Percentiles rank a stretch among this genome's conserved stretches.
These are phyloP conservation scores for Taphrina flavorubra DNA, from an alignment of 1,139 yeast genomes.

Conservation along the genomic window DNA sequence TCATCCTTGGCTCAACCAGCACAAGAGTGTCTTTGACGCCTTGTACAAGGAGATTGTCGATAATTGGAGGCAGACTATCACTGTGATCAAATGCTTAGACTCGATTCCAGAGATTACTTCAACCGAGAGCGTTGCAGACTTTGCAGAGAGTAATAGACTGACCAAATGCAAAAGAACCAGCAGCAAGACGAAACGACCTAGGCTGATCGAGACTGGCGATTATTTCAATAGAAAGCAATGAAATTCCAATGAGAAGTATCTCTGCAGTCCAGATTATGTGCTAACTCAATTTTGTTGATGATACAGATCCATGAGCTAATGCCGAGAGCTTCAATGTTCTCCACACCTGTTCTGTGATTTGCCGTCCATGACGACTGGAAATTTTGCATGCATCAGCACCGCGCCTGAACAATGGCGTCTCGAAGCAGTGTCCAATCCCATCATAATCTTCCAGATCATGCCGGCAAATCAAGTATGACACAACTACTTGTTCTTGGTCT, in stretches of 20 bases:
- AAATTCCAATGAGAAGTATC: too few relatives aligned
- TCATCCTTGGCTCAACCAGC: conserved; percentile 60
- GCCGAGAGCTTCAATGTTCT: too few relatives aligned
- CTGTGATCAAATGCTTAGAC: conserved; percentile 11
- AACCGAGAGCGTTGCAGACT: background rate
- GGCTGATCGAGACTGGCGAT: background rate
- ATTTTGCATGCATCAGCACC: too few relatives aligned
- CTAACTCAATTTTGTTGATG: too few relatives aligned
- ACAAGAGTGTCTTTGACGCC: conserved; percentile 48
- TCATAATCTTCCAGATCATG: background rate
- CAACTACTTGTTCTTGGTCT: conserved; percentile 38
- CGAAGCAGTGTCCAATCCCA: background rate
- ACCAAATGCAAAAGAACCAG: background rate
- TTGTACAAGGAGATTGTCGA: conserved; percentile 45
- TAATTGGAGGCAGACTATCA: background rate
- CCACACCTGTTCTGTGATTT: too few relatives aligned
- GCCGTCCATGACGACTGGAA: too few relatives aligned
- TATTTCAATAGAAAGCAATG: background rate
- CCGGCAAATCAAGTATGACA: background rate
- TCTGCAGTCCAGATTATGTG: too few relatives aligned
- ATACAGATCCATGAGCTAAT: too few relatives aligned
- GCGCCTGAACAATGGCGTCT: too few relatives aligned
- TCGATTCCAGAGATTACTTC: conserved; percentile 8
- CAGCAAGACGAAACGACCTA: background rate
- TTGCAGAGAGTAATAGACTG: background rate